Evolutionary conservation across 176 grass and related monocot genomes (phyloP), one percentile per base, ranked within the genome.

Genomic region (Aegilops speltoides): DNA sequence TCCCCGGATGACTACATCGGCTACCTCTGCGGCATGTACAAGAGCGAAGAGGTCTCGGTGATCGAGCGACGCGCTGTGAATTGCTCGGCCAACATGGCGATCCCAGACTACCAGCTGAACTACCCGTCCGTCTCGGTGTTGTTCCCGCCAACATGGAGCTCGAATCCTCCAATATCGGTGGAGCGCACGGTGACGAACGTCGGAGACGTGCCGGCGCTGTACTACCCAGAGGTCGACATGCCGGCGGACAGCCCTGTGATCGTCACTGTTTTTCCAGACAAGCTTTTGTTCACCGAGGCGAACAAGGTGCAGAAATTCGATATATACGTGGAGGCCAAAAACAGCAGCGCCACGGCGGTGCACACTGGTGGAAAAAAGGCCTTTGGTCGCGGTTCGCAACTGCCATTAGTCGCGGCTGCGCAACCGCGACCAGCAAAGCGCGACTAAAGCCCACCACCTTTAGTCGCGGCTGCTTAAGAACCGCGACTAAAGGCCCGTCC

Each of bases 231-330:
- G 12, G 40, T 74, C 13, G 38, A 74, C 40, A 74, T 74, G 40
- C 71, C 71, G 13, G 40, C 6, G 2, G 14, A 28, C 71, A 46
- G 13, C 38, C 8, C 6, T 15, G 71, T 74, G 12, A 26, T 0
- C 40, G 13, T 74, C 6, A 45, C 41, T 45, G 41, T 45, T 3
- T 12, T 12, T 2, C 41, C 41, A 12, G 2, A 2, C 41, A 3
- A 45, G 41, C 41, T 45, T 45, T 2, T 45, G 41, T 45, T 45
- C 40, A 43, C 40, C 40, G 3, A 46, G 43, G 2, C 43, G n/a
- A 81, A 91, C 54, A 36, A 91, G 23, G 76, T 71, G 33, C 19
- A 19, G 22, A 70, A 6, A 12, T 91, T 91, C 82, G 10, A 14
- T 2, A 85, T 85, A 36, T 0, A n/a, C 14, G 32, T 87, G 48